These are phyloP conservation scores for Multifurca ochricompacta DNA, from an alignment of 768 basidiomycete genomes.

Conservation along the genomic window DNA sequence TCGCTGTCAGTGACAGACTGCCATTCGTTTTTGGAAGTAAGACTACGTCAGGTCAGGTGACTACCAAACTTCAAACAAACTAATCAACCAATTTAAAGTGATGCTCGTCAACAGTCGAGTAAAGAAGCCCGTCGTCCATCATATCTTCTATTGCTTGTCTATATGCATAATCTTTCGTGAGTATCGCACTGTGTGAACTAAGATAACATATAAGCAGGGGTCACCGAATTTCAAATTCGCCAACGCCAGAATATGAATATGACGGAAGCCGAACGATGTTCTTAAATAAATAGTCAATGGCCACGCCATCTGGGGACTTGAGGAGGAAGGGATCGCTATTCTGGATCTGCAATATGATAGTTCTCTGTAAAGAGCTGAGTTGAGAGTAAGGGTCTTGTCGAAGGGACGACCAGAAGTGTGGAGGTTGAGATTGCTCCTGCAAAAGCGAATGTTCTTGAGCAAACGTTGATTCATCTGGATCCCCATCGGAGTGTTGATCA, in stretches of 20 bases:
- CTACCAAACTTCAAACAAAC: neutral
- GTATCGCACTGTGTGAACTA: neutral
- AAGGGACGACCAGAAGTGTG: neutral
- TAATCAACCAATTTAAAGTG: conserved; percentile 16
- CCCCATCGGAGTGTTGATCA: neutral
- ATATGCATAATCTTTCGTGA: neutral
- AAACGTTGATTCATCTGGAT: neutral
- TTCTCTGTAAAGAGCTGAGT: conserved; percentile 16
- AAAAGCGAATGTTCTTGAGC: neutral
- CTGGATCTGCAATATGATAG: conserved; percentile 17
- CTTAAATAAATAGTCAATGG: neutral
- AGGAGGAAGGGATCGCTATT: conserved; percentile 8
- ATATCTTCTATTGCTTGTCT: conserved; percentile 24
- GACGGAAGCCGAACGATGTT: neutral
- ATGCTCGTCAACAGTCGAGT: conserved; percentile 6
- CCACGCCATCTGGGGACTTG: conserved; percentile 16
- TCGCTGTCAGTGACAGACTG: no score
- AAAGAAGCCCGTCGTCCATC: conserved; percentile 18
- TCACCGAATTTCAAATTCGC: conserved; percentile 11
- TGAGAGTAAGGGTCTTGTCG: conserved; percentile 19
- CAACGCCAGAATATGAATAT: neutral
- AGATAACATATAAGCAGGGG: neutral
- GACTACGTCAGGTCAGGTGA: conserved; percentile 4
- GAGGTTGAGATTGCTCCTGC: neutral
- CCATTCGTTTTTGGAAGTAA: no score